These are phyloP conservation scores for Diaporthe aspalathi DNA, from an alignment of 2,329 filamentous ascomycete genomes.

Conservation along the genomic window DNA sequence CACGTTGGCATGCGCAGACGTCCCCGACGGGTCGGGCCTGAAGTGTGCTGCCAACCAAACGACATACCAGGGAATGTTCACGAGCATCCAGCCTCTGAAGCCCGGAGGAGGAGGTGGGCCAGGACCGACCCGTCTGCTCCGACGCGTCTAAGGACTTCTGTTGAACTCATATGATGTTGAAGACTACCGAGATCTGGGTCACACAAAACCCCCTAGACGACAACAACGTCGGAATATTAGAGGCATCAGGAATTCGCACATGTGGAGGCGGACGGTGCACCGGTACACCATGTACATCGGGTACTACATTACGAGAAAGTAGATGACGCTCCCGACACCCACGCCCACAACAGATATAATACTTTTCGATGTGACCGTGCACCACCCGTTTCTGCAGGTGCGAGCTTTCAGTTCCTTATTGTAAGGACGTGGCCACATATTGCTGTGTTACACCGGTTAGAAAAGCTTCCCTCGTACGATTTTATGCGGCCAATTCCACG, in stretches of 20 bases:
- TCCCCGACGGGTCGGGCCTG: slow-evolving; percentile 21
- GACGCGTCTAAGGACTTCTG: neutral
- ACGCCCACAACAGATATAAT: too few relatives aligned
- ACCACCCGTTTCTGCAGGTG: too few relatives aligned
- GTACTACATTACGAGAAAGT: too few relatives aligned
- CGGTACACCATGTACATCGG: too few relatives aligned
- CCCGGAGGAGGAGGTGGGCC: slow-evolving; percentile 1
- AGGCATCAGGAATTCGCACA: too few relatives aligned
- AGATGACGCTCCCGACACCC: too few relatives aligned
- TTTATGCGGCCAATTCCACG: neutral
- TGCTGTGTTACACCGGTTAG: neutral
- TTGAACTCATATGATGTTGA: too few relatives aligned
- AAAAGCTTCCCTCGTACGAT: neutral
- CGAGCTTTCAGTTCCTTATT: too few relatives aligned
- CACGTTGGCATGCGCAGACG: slow-evolving; percentile 20
- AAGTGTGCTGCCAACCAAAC: slow-evolving; percentile 31
- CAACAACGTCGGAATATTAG: neutral
- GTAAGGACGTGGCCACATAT: too few relatives aligned
- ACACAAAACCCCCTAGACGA: neutral
- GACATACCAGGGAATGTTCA: slow-evolving; percentile 22
- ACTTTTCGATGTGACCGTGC: too few relatives aligned
- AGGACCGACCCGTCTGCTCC: slow-evolving; percentile 11
- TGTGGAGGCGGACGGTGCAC: too few relatives aligned
- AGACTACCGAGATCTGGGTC: too few relatives aligned
- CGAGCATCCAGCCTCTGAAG: slow-evolving; percentile 19